Evolutionary conservation across 1,284 basidiomycete species (phyloP), one percentile per base, ranked within the genome.

Genomic region (Porogramme epimiltina): DNA sequence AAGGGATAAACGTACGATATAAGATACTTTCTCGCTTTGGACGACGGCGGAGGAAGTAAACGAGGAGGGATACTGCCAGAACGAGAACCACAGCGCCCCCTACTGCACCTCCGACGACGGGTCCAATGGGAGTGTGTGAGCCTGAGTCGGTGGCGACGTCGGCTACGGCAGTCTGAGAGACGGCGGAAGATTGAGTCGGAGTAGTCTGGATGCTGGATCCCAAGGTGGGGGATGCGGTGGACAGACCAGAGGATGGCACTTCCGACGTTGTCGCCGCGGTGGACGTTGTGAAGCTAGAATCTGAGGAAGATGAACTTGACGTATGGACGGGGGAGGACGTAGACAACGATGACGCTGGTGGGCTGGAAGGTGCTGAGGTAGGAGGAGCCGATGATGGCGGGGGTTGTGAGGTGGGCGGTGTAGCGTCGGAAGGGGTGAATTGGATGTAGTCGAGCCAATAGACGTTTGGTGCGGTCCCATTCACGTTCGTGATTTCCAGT

Each of bases 401-500:
- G 10, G 24, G 20, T 4, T 28, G 45, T n/a, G 45, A 46, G 3
- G 45, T 19, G 20, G 31, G 33, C 16, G 22, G n/a, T 16, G 22
- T 4, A 11, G 23, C n/a, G 13, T 31, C 28, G 28, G 13, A 6
- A 4, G 34, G 34, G 5, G n/a, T 37, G n/a, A 10, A 37, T 6
- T 13, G 23, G n/a, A 49, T 42, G 25, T 43, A 49, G 20, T 49
- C 48, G 20, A 49, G 48, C 48, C 48, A 49, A 26, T 31, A 49
- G 11, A 26, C 2, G n/a, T 34, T 44, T 13, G 41, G 41, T 9
- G 2, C n/a, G 10, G 48, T 49, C 5, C 48, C 48, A 22, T 49
- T 49, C 33, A 38, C 16, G 48, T 49, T 49, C 23, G 34, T 39
- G 24, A 49, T 49, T 16, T 25, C 20, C 5, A 49, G 40, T 9